Evolutionary conservation across 257 asterid species (phyloP).

Genomic region (Plantago ovata): DNA sequence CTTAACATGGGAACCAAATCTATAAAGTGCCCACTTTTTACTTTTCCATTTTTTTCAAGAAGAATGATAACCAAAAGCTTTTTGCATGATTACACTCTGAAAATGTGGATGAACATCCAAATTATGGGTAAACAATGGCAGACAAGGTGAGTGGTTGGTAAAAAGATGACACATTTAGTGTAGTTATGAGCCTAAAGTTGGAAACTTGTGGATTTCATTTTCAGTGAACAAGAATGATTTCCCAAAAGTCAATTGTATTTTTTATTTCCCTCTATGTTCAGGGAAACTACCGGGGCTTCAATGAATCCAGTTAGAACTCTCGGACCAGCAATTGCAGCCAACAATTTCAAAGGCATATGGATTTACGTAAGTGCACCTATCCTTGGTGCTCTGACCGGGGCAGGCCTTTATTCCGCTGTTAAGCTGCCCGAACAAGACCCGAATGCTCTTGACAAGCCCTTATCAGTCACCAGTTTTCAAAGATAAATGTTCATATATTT

Average conservation of each 20-base stretch:
- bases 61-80: neutral
- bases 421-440: conserved; percentile 52
- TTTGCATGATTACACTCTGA: too few relatives aligned
- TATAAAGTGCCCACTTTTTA: neutral
- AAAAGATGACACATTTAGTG: neutral
- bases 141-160: conserved; percentile 5
- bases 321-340: conserved; percentile 80
- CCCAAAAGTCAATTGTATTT: neutral
- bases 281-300: conserved; percentile 74
- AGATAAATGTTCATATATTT: too few relatives aligned
- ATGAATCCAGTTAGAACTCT: conserved; percentile 90
- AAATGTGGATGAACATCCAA: neutral
- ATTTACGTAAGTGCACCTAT: conserved; percentile 75
- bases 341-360: conserved; percentile 76
- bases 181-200: neutral
- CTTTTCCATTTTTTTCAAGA: neutral
- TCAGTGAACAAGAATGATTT: neutral
- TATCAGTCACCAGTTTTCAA: conserved; percentile 53
- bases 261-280: conserved; percentile 16
- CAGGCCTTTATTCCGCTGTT: conserved; percentile 67
- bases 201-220: conserved; percentile 1
- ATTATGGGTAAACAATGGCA: neutral
- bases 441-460: conserved; percentile 27
- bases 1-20: conserved; percentile 5
- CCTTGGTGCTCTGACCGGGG: conserved; percentile 74